A percentile compares a stretch with the other conserved stretches of the same genome.
Conservation (phyloP, 2,329 filamentous ascomycete species). For the Colletotrichum destructivum region DNA sequence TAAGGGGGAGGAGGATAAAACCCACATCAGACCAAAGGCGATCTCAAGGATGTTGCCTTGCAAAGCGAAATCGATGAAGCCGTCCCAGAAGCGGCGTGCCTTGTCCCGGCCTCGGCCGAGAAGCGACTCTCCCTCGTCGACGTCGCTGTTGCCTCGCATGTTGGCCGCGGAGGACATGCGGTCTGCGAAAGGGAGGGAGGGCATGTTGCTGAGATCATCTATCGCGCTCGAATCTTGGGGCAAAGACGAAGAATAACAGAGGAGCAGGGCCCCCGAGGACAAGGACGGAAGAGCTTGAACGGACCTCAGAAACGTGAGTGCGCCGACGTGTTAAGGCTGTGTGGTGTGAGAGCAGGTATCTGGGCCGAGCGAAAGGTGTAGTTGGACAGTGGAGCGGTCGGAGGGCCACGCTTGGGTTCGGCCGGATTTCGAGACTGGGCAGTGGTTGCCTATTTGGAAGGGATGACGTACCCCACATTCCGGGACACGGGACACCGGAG, state of each 20-base stretch:
- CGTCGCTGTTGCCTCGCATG: constrained; percentile 49
- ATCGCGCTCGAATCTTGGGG: neutral
- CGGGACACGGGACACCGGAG: constrained; percentile 15
- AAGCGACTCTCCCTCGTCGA: constrained; percentile 59
- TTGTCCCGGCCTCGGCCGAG: constrained; percentile 63
- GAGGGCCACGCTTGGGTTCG: constrained; percentile 9
- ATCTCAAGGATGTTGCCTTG: constrained; percentile 84
- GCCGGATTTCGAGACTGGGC: constrained; percentile 14
- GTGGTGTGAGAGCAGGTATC: constrained; percentile 1
- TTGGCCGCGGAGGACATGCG: constrained; percentile 30
- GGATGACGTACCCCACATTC: constrained; percentile 38
- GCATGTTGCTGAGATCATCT: constrained; percentile 1
- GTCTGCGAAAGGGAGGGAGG: constrained; percentile 28
- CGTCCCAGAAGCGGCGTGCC: constrained; percentile 69
- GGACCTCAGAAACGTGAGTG: too few relatives aligned
- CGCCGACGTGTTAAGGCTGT: neutral
- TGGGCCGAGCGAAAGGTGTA: neutral
- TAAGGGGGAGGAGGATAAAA: constrained; percentile 28
- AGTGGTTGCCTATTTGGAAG: constrained; percentile 36
- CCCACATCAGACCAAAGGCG: constrained; percentile 81
- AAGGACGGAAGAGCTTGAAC: neutral
- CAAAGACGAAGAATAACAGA: neutral
- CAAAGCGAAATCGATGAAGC: constrained; percentile 81
- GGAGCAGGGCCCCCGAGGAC: too few relatives aligned
- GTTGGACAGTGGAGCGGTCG: constrained; percentile 2